Evolutionary conservation across 306 rosid genomes (phyloP), one percentile per base, ranked within the genome.

Genomic region (Dalbergia oliveri): DNA sequence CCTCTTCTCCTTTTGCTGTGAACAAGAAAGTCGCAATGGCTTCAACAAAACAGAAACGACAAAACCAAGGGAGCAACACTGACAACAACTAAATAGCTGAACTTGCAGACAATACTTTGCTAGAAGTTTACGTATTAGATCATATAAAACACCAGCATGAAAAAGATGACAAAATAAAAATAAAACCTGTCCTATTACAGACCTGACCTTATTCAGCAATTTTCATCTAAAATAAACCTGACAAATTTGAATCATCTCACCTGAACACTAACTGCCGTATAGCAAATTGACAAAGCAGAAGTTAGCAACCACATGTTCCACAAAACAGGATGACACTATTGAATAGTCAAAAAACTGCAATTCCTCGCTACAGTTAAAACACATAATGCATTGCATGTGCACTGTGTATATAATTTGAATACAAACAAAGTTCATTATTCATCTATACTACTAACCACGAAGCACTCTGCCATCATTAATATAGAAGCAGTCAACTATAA

Each of bases 1-100:
- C 23, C 60, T 68, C 58, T 51, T 44, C 93, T 58, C 45, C 34
- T 88, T 23, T 77, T 82, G 76, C 97, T 90, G 87, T 51, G 69
- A 69, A 80, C 61, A 81, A 79, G 61, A 11, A 75, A 69, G 57
- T 12, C 51, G 31, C 49, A 44, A 41, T 64, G n/a, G 72, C 13
- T 9, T 66, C 18, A 79, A 58, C 43, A 79, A 73, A 77, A 50
- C n/a, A 21, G 14, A 79, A 69, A 76, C 31, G 34, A 72, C 7
- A n/a, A 65, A 72, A 66, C n/a, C 34, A 49, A 19, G 9, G n/a
- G 11, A 53, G 10, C 16, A 64, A 64, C 56, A 63, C n/a, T 26
- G 54, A 26, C 18, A 79, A 23, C 44, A 67, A 67, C 58, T 66
- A 47, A 37, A 64, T 45, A 78, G 15, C 50, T 33, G 33, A 61